Conservation (phyloP, 768 basidiomycete species). For the Trametopsis cervina region DNA sequence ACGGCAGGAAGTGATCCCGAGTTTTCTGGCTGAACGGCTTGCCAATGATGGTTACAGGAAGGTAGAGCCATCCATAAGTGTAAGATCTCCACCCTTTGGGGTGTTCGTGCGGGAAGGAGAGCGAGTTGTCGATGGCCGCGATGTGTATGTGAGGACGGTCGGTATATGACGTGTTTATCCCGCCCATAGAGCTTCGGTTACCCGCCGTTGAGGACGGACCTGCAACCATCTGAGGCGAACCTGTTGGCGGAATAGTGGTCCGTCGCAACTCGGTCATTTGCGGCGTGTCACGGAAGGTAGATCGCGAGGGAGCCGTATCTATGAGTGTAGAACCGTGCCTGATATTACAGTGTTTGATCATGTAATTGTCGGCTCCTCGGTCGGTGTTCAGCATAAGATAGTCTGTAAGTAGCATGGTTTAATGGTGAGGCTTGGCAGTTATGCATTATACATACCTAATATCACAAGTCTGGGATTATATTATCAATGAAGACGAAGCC, state of each 20-base stretch:
- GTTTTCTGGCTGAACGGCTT: conserved; percentile 81
- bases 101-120: conserved; percentile 89
- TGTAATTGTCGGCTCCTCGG: conserved; percentile 83
- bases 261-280: conserved; percentile 64
- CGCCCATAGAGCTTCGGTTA: conserved; percentile 15
- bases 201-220: conserved; percentile 10
- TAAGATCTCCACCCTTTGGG: conserved; percentile 73
- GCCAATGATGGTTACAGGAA: conserved; percentile 81
- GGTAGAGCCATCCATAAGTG: conserved; percentile 84
- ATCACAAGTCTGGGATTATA: conserved; percentile 60
- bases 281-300: conserved; percentile 61
- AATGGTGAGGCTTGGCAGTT: no score
- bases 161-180: conserved; percentile 33
- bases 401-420: conserved; percentile 53
- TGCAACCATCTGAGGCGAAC: conserved; percentile 10
- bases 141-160: conserved; percentile 80
- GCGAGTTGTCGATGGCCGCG: conserved; percentile 89
- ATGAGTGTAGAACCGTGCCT: conserved; percentile 73
- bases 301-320: conserved; percentile 71
- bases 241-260: conserved; percentile 17
- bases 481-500: conserved; percentile 10
- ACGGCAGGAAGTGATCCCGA: conserved; percentile 71
- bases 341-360: conserved; percentile 87
- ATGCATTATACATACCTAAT: conserved; percentile 46
- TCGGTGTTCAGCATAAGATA: conserved; percentile 93